A percentile compares a stretch with the other conserved stretches of the same genome.
Evolutionary conservation across 805 yeast species (phyloP).

Genomic region (Suhomyces sp.): DNA sequence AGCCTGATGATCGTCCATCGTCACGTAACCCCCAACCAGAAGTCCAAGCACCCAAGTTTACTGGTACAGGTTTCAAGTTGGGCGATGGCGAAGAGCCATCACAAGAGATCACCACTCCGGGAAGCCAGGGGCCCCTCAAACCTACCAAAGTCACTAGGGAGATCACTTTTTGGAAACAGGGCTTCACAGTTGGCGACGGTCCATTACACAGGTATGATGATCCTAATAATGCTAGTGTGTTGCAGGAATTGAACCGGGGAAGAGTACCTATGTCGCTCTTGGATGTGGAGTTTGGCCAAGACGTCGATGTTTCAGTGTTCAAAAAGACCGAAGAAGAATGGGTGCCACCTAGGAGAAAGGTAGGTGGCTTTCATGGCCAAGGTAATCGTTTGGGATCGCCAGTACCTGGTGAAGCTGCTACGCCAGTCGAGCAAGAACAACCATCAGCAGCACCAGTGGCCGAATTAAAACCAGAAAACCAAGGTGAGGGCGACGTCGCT

Average conservation of each 20-base stretch:
- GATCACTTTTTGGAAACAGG: constrained; percentile 94
- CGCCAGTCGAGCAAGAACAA: constrained; percentile 13
- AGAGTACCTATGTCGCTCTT: constrained; percentile 84
- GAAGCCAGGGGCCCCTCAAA: constrained; percentile 15
- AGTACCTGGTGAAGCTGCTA: constrained; percentile 63
- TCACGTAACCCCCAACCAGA: constrained; percentile 23
- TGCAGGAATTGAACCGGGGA: constrained; percentile 81
- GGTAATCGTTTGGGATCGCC: constrained; percentile 91
- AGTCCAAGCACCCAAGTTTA: constrained; percentile 28
- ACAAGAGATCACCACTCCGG: constrained; percentile 33
- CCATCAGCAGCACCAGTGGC: constrained; percentile 10
- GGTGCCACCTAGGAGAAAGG: constrained; percentile 57
- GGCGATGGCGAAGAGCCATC: constrained; percentile 47
- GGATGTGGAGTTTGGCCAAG: constrained; percentile 85
- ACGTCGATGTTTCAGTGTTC: constrained; percentile 85
- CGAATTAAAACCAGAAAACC: constrained; percentile 5
- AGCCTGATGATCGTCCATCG: constrained; percentile 35
- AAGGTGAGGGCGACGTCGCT: constrained; percentile 59
- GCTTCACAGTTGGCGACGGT: constrained; percentile 94
- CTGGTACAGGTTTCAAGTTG: constrained; percentile 52
- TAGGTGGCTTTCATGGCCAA: constrained; percentile 69
- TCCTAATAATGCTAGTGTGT: constrained; percentile 76
- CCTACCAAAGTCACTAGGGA: constrained; percentile 64
- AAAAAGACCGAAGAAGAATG: constrained; percentile 80
- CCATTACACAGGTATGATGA: constrained; percentile 84